Evolutionary conservation across 371 early-diverging fungal genomes (phyloP), one percentile per base, ranked within the genome.

Genomic region (Batkoa obscura): DNA sequence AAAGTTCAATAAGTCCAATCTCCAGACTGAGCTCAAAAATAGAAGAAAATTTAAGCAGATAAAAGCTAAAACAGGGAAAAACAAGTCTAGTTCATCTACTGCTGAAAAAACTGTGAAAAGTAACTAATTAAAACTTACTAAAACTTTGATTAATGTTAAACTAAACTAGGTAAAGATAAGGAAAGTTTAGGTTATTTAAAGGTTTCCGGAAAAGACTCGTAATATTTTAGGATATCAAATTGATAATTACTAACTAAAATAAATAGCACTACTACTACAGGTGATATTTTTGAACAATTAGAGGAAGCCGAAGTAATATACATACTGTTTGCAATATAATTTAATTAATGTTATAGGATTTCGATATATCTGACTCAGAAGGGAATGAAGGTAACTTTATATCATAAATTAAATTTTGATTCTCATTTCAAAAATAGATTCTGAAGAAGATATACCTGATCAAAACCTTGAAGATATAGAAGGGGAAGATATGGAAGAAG

Each of bases 1-100:
- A 66, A 90, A 87, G 73, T 90, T 84, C 65, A 80, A 84, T 66
- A 83, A 55, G 71, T 80, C 73, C 60, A 77, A 84, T 53, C 72
- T 90, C 50, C 86, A 88, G 66, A 69, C 70, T 35, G 75, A 73
- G 33, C 66, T 85, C 41, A 75, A 72, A 58, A 57, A 73, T 59
- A 78, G 81, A 37, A 69, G 85, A 55, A 73, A 80, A 57, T 75
- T 83, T 62, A 66, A 73, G 55, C 78, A 81, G 60, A 79, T 83
- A 54, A 71, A 78, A 42, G 81, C 80, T 57, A 59, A 74, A 58
- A 74, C 76, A 58, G 62, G 75, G 58, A 73, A 74, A 61, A 71
- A 72, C 33, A 55, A 66, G 39, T 43, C 48, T 23, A 57, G 48
- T 35, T 48, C 50, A 41, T 41, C 41, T 41, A 10, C n/a, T 8